Evolutionary conservation across 1,284 basidiomycete genomes (phyloP).

Genomic region (Spongispora temasekensis): DNA sequence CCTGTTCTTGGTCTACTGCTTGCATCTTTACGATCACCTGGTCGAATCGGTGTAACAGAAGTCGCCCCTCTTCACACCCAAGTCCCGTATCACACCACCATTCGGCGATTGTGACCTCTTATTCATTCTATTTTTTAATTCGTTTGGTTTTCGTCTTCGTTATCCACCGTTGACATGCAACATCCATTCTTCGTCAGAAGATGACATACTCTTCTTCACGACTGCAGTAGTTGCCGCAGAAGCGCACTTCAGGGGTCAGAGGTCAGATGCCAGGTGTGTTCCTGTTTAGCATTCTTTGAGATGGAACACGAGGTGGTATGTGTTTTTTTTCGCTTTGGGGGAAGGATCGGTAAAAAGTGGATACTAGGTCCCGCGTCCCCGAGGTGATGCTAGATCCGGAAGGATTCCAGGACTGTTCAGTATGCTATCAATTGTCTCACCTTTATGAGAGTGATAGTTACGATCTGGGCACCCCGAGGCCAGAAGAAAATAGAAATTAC

Average conservation of each 20-base stretch:
- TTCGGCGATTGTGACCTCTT: slow-evolving; percentile 27
- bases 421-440: slow-evolving; percentile 8
- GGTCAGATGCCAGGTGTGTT: slow-evolving; percentile 13
- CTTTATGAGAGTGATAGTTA: slow-evolving; percentile 3
- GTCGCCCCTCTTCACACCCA: slow-evolving; percentile 31
- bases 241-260: slow-evolving; percentile 4
- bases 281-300: slow-evolving; percentile 10
- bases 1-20: slow-evolving; percentile 13
- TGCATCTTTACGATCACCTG: slow-evolving; percentile 2
- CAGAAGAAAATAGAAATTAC: too few relatives aligned
- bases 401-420: slow-evolving; percentile 16
- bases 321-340: slow-evolving; percentile 14
- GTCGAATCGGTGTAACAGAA: slow-evolving; percentile 15
- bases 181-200: slow-evolving; percentile 38
- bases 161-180: slow-evolving; percentile 31
- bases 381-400: slow-evolving; percentile 31
- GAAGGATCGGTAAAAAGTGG: slow-evolving; percentile 23
- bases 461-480: slow-evolving; percentile 2
- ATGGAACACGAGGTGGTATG: slow-evolving; percentile 22
- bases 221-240: slow-evolving; percentile 13
- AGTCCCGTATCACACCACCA: slow-evolving; percentile 37
- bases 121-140: slow-evolving; percentile 34
- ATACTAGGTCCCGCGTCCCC: slow-evolving; percentile 26
- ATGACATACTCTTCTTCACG: slow-evolving; percentile 24
- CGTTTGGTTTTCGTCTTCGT: slow-evolving; percentile 21